Evolutionary conservation across 495 filamentous ascomycete genomes (phyloP), one percentile per base, ranked within the genome.

Genomic region (Xylaria grammica): DNA sequence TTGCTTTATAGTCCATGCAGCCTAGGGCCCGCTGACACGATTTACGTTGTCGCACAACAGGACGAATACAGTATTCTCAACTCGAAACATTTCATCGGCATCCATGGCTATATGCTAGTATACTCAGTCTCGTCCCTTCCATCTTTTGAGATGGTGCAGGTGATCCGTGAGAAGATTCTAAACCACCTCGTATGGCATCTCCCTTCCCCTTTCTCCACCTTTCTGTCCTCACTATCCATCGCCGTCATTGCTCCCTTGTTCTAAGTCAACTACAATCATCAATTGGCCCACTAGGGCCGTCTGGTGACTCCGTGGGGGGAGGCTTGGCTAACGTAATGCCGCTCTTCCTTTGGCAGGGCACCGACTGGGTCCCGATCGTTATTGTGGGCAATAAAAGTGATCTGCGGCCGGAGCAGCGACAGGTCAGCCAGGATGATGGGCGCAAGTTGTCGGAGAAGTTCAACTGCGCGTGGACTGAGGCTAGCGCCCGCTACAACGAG

Each of bases 21-120:
- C 48, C 30, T 50, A 5, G 11, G 6, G 34, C 34, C 30, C 66
- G 62, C 58, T 58, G 27, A 67, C 42, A 49, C 20, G 22, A 58
- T 20, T 51, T 22, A 15, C 15, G 4, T 20, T 15, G 57, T 48
- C 36, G n/a, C 45, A 52, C 61, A 36, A 44, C 75, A 97, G 93
- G 95, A 99, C 80, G 96, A 99, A 77, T 98, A 99, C 79, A 94
- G 90, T 72, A 97, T 98, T 70, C 82, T 99, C 56, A 97, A 97
- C 76, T 97, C 91, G 46, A 97, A 97, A 77, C 96, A 99, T 78
- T 98, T 98, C 75, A 99, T 99, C 79, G 95, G 95, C 65, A 97
- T 98, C 68, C 95, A 99, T 85, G 95, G 95, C 42, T 99, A 99
- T 80, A 94, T 99, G 86, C 89, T 99, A 54, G 95, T 97, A 44